A percentile compares a stretch with the other conserved stretches of the same genome.
phyloP scores from a whole-genome alignment of 1,139 yeast genomes.

The Blastobotrys ciferrii region DNA sequence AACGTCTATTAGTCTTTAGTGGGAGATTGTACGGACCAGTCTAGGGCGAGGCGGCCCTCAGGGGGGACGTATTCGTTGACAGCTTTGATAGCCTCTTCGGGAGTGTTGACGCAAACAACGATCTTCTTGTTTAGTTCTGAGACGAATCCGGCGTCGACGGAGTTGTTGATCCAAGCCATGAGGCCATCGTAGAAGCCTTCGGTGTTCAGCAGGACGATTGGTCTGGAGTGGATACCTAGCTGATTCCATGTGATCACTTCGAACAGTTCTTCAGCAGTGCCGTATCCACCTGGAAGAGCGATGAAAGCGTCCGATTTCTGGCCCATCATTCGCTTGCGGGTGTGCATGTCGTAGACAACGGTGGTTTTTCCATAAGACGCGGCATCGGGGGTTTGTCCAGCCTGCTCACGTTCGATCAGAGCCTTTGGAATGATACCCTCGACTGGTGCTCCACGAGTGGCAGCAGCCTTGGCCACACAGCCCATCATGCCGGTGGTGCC shows the following conservation, averaged over 20 bases:
- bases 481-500: slow-evolving; percentile 85
- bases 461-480: slow-evolving; percentile 70
- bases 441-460: slow-evolving; percentile 66
- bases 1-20: slow-evolving; percentile 2
- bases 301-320: slow-evolving; percentile 82
- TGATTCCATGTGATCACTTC: slow-evolving; percentile 91
- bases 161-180: slow-evolving; percentile 43
- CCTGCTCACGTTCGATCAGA: slow-evolving; percentile 69
- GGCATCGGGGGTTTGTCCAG: slow-evolving; percentile 48
- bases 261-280: slow-evolving; percentile 85
- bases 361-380: slow-evolving; percentile 75
- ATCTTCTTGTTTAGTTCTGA: slow-evolving; percentile 65
- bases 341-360: slow-evolving; percentile 85
- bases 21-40: slow-evolving; percentile 49
- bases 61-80: slow-evolving; percentile 66
- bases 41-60: slow-evolving; percentile 69
- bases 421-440: slow-evolving; percentile 89
- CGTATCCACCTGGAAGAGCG: slow-evolving; percentile 92
- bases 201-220: slow-evolving; percentile 72
- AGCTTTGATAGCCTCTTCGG: slow-evolving; percentile 48
- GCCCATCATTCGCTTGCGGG: slow-evolving; percentile 84
- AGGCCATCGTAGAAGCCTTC: slow-evolving; percentile 79
- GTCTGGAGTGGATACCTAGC: slow-evolving; percentile 79
- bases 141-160: slow-evolving; percentile 61
- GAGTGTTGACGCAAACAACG: slow-evolving; percentile 63